phyloP scores from a whole-genome alignment of 139 green algal species.

The Chara braunii region DNA sequence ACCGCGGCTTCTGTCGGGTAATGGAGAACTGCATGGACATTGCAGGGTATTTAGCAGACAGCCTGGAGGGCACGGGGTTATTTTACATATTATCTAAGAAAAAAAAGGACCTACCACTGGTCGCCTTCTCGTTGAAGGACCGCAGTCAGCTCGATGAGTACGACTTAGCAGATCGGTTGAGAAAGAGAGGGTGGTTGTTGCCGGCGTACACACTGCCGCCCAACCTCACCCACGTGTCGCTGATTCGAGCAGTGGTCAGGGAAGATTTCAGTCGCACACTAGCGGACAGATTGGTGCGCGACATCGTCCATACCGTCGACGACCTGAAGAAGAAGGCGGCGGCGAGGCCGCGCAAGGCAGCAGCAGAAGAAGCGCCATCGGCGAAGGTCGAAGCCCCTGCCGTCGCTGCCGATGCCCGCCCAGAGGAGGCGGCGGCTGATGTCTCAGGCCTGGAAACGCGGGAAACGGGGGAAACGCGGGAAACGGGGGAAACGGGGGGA shows the following conservation, averaged over 20 bases:
- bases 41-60: constrained; percentile 15
- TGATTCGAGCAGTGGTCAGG: constrained; percentile 21
- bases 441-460: too few species aligned
- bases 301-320: too few species aligned
- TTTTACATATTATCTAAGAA: constrained; percentile 44
- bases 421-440: too few species aligned
- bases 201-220: constrained; percentile 44
- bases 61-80: constrained; percentile 8
- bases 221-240: constrained; percentile 21
- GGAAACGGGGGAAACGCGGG: too few species aligned
- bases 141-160: constrained; percentile 35
- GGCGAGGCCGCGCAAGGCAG: too few species aligned
- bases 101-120: constrained; percentile 31
- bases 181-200: constrained; percentile 35
- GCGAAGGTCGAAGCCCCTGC: too few species aligned
- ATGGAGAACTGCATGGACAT: constrained; percentile 34
- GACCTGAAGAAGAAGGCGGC: too few species aligned
- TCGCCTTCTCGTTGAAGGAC: constrained; percentile 38
- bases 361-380: too few species aligned
- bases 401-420: too few species aligned
- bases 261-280: constrained; percentile 33
- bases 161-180: constrained; percentile 35
- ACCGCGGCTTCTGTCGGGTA: constrained; percentile 34
- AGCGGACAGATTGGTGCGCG: constrained; percentile 20
- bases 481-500: too few species aligned